Evolutionary conservation across 1,139 yeast species (phyloP).

Genomic region (Blastobotrys elegans): DNA sequence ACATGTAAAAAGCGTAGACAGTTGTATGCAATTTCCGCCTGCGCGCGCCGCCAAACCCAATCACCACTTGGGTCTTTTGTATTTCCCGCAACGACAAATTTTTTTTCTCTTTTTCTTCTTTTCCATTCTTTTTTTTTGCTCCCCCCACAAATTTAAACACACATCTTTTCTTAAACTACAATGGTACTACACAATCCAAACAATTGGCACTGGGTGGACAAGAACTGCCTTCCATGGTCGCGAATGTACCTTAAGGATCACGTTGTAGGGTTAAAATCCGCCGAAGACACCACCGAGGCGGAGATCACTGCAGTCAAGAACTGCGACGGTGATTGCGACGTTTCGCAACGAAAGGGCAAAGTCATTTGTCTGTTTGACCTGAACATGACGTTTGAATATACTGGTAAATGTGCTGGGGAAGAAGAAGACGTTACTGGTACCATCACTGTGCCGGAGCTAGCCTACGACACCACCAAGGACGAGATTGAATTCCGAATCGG

Average conservation of each 20-base stretch:
- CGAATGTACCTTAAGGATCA: conserved; percentile 63
- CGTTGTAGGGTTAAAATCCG: conserved; percentile 47
- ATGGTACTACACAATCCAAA: conserved; percentile 75
- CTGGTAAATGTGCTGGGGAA: conserved; percentile 43
- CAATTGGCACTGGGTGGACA: conserved; percentile 98
- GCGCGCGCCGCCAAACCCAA: too few species aligned
- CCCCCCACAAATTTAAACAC: neutral
- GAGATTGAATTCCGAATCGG: conserved; percentile 81
- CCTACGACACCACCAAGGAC: conserved; percentile 84
- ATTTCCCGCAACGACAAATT: neutral
- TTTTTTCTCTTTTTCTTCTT: neutral
- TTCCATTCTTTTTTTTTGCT: neutral
- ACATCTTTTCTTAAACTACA: conserved; percentile 2
- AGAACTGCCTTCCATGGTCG: conserved; percentile 92
- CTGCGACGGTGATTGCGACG: conserved; percentile 94
- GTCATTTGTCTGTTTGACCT: conserved; percentile 88
- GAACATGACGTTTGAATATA: conserved; percentile 56
- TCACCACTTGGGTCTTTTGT: too few species aligned
- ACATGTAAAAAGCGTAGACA: too few species aligned
- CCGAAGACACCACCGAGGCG: conserved; percentile 38
- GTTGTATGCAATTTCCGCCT: too few species aligned
- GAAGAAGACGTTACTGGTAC: conserved; percentile 54
- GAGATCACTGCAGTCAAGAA: conserved; percentile 54
- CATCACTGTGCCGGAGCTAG: conserved; percentile 82
- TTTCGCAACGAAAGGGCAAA: conserved; percentile 93